Percentiles rank a stretch among this genome's conserved stretches.
Conservation (phyloP, 1,284 basidiomycete genomes). For the Xanthoconium separans region DNA sequence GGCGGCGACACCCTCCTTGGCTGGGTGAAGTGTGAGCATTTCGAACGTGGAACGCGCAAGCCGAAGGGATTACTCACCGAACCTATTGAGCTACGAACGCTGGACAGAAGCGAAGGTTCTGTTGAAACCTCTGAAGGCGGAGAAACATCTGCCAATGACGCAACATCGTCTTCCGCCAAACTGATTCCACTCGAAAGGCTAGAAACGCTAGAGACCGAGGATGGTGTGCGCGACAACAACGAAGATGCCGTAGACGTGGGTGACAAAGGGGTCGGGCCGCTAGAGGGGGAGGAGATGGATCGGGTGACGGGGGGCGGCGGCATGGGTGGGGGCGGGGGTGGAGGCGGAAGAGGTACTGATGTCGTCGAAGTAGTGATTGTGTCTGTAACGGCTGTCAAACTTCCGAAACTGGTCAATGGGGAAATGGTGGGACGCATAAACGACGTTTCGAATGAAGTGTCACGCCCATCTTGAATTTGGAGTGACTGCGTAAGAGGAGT, state of each 20-base stretch:
- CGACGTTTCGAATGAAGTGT: conserved; percentile 63
- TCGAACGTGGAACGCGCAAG: conserved; percentile 17
- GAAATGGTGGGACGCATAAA: conserved; percentile 50
- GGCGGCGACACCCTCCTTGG: conserved; percentile 39
- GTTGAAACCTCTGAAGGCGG: conserved; percentile 40
- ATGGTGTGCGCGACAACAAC: conserved; percentile 38
- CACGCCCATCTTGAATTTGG: conserved; percentile 55
- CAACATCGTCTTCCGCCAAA: conserved; percentile 34
- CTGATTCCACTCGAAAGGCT: conserved; percentile 37
- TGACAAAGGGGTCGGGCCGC: conserved; percentile 27
- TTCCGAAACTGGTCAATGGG: conserved; percentile 36
- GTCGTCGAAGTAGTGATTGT: conserved; percentile 32
- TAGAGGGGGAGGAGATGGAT: conserved; percentile 29
- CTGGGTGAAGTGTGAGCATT: conserved; percentile 18
- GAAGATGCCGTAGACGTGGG: conserved; percentile 34
- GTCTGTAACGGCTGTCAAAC: conserved; percentile 37
- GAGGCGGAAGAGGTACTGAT: conserved; percentile 9
- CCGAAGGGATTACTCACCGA: conserved; percentile 32
- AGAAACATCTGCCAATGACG: conserved; percentile 28
- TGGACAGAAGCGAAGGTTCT: conserved; percentile 55
- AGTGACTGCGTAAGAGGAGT: conserved; percentile 63
- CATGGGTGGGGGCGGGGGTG: conserved; percentile 2
- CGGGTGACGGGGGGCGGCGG: conserved; percentile 3
- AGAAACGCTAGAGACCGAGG: conserved; percentile 36
- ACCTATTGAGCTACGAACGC: conserved; percentile 19